phyloP scores from a whole-genome alignment of 1,284 basidiomycete genomes.

The Puccinia triticina region DNA sequence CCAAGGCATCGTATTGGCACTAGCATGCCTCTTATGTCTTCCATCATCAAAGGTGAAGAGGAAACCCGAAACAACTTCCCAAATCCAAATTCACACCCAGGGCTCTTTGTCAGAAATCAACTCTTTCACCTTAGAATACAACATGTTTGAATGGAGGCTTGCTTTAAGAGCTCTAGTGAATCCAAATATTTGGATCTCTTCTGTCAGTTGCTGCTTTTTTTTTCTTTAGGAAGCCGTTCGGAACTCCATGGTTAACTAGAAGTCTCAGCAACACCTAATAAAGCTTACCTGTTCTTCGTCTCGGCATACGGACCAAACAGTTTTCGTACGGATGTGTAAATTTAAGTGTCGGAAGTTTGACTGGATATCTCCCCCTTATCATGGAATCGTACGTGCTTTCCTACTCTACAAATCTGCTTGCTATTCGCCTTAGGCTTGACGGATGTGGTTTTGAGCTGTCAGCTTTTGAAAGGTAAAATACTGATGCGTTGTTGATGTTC shows the following conservation, averaged over 20 bases:
- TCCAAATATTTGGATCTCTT: slow-evolving; percentile 32
- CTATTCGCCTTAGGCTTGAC: background rate
- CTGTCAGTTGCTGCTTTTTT: slow-evolving; percentile 1
- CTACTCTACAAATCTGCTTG: background rate
- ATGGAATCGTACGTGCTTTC: slow-evolving; percentile 6
- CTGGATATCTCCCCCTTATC: slow-evolving; percentile 34
- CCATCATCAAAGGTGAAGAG: slow-evolving; percentile 11
- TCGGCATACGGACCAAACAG: background rate
- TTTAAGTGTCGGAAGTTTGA: slow-evolving; percentile 33
- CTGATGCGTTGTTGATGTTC: background rate
- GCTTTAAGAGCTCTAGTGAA: background rate
- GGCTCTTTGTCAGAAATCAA: slow-evolving; percentile 17
- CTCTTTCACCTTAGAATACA: slow-evolving; percentile 2
- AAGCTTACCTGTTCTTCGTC: background rate
- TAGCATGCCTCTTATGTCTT: slow-evolving; percentile 23
- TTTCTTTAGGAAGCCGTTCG: background rate
- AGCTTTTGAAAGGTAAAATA: no score
- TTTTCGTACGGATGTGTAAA: slow-evolving; percentile 36
- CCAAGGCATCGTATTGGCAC: slow-evolving; percentile 26
- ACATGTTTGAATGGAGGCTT: slow-evolving; percentile 17
- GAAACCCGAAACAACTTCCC: slow-evolving; percentile 17
- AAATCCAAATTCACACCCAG: slow-evolving; percentile 27
- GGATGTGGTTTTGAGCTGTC: background rate
- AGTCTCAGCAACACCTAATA: background rate
- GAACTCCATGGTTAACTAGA: no score